Base-by-base conservation (phyloP, 257 asterid species). In the Nicotiana otophora region DNA sequence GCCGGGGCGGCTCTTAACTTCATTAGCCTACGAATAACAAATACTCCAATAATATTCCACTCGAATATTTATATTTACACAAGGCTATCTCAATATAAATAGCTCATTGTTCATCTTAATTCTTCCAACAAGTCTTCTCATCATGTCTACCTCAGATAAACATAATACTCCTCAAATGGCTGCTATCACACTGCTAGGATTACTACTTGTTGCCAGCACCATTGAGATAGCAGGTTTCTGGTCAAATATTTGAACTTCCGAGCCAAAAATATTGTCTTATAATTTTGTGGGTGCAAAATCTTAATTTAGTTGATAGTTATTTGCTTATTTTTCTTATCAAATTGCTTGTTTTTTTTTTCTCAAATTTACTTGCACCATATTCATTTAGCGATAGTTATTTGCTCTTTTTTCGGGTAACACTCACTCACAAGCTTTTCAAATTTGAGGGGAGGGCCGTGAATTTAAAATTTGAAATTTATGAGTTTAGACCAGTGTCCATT, bases 1-100 rank as follows among this genome's bases (percentile, higher is more conserved):
- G n/a, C 78, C 3, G 78, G 57, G 78, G 78, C 78, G 78, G 78
- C 78, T 69, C 78, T 69, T 69, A 69, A 42, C 48, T 42, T 42
- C 48, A 8, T 7, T 42, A 42, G 48, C 48, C 48, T 42, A 7
- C 46, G 10, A 39, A 39, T 39, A 39, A 10, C 77, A 69, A 68
- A 39, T 39, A 1, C 30, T 36, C 42, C 8, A 5, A 69, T 36
- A 69, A 36, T 69, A 77, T 55, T 54, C 68, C 55, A 42, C 33
- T 42, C 1, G 16, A 42, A 42, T 12, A 42, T 42, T 23, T 20
- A 72, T 20, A 10, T 39, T 12, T 11, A 11, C 78, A 4, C 34
- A 39, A 11, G 14, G 53, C 51, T 62, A 34, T 55, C 19, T 58
- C 57, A 16, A 11, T 57, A 34, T 34, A 79, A 36, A 39, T 46